Evolutionary conservation across 2,329 filamentous ascomycete species (phyloP).

Genomic region (Sarocladiaceae sp.): DNA sequence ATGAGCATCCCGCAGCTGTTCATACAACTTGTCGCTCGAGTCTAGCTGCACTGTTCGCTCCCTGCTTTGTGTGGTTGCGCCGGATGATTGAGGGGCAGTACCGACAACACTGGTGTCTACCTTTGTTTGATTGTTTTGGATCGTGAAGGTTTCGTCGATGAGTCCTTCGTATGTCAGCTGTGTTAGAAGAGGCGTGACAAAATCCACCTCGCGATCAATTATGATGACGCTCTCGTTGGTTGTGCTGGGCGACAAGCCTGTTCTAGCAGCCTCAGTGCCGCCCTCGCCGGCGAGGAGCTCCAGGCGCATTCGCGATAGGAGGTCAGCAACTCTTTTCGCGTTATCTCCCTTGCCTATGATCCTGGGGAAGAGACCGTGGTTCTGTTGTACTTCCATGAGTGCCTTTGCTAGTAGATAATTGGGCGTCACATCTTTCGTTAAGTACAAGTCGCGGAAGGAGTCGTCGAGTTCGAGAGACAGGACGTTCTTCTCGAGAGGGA

Average conservation of each 20-base stretch:
- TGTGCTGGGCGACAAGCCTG: conserved; percentile 76
- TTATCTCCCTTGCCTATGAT: conserved; percentile 96
- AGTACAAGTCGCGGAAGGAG: conserved; percentile 79
- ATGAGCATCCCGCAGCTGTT: conserved; percentile 82
- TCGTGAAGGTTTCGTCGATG: conserved; percentile 87
- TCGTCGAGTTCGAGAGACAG: conserved; percentile 86
- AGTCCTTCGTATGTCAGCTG: conserved; percentile 96
- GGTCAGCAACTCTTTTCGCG: conserved; percentile 78
- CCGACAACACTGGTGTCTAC: conserved; percentile 88
- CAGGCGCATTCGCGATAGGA: conserved; percentile 84
- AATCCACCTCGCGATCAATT: conserved; percentile 91
- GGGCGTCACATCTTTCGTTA: conserved; percentile 86
- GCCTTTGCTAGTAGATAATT: conserved; percentile 84
- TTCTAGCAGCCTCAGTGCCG: conserved; percentile 50
- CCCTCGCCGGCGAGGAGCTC: conserved; percentile 79
- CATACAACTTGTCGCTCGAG: conserved; percentile 81
- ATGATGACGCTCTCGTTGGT: conserved; percentile 87
- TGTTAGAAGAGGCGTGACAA: conserved; percentile 84
- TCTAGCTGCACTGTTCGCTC: conserved; percentile 89
- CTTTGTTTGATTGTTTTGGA: conserved; percentile 87
- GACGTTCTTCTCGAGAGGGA: conserved; percentile 85
- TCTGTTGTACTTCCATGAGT: conserved; percentile 88
- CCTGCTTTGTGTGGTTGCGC: conserved; percentile 52
- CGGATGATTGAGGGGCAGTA: conserved; percentile 56
- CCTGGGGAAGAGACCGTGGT: conserved; percentile 86